Evolutionary conservation across 202 grass and related monocot species (phyloP).

Genomic region (Elaeis oleifera): DNA sequence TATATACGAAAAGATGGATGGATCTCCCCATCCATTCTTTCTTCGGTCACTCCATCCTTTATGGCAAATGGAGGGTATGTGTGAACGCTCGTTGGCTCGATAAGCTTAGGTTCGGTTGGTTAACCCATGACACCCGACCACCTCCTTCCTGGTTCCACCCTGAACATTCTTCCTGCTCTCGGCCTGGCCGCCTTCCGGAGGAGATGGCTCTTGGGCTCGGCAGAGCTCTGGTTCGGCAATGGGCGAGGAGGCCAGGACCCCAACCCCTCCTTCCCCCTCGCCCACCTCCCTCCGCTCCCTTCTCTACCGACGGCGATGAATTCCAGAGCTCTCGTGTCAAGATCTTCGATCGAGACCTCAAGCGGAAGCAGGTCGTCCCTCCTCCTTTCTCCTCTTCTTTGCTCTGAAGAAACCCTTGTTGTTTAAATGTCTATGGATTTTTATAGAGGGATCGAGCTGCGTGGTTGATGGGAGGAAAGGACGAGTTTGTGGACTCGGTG

Average conservation of each 20-base stretch:
- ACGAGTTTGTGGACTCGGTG: conserved; percentile 44
- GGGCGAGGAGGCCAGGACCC: neutral
- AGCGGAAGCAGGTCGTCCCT: conserved; percentile 27
- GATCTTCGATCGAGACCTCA: conserved; percentile 90
- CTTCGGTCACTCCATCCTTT: no score
- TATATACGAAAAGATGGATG: no score
- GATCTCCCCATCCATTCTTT: no score
- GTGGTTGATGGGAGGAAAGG: conserved; percentile 51
- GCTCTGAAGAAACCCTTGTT: no score
- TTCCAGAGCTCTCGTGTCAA: conserved; percentile 32
- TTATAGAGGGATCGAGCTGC: conserved; percentile 79
- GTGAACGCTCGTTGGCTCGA: no score
- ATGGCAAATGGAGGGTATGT: no score
- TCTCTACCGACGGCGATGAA: conserved; percentile 17
- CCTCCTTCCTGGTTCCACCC: neutral
- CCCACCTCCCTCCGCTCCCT: conserved; percentile 3
- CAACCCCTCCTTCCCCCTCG: neutral
- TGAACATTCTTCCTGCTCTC: neutral
- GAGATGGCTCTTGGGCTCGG: conserved; percentile 1
- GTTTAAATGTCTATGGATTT: neutral
- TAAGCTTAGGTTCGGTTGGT: no score
- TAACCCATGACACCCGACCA: no score
- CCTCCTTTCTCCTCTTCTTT: neutral
- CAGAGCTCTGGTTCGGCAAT: neutral
- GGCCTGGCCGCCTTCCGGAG: neutral